Percentiles rank a stretch among this genome's conserved stretches.
Evolutionary conservation across 148 eudicot species (phyloP).

Genomic region (Chenopodium quinoa): DNA sequence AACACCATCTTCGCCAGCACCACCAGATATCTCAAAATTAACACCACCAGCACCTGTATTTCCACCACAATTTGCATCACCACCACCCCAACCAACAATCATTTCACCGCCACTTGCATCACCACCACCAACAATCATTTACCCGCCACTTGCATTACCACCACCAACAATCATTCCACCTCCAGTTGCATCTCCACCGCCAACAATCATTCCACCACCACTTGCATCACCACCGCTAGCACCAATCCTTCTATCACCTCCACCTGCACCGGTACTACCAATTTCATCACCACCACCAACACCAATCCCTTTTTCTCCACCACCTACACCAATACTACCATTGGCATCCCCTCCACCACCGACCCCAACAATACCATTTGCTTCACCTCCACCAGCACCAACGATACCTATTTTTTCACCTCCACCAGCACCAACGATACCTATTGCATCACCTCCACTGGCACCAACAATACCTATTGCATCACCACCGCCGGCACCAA

Average conservation of each 20-base stretch:
- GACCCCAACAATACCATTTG: conserved; percentile 14
- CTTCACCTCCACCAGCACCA: conserved; percentile 18
- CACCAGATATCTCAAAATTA: conserved; percentile 8
- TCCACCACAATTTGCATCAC: conserved; percentile 5
- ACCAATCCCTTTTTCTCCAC: conserved; percentile 11
- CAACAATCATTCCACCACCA: conserved; percentile 12
- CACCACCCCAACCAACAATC: conserved; percentile 23
- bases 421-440: conserved; percentile 9
- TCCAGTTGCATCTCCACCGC: conserved; percentile 5
- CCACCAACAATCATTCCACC: conserved; percentile 13
- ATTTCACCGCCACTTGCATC: conserved; percentile 8
- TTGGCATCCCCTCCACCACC: conserved; percentile 25
- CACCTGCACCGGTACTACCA: neutral
- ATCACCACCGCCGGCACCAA: conserved; percentile 15
- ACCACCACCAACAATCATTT: conserved; percentile 14
- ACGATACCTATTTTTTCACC: neutral
- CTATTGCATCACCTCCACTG: conserved; percentile 22
- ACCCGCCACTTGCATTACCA: conserved; percentile 20
- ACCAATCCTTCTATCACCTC: conserved; percentile 17
- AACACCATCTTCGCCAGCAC: conserved; percentile 16
- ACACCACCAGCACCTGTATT: conserved; percentile 15
- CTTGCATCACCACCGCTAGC: conserved; percentile 15
- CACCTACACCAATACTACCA: conserved; percentile 19
- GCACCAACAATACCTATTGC: neutral
- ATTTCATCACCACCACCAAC: conserved; percentile 6